Conservation (phyloP, 2,329 filamentous ascomycete species). For the Epichloe typhina region DNA sequence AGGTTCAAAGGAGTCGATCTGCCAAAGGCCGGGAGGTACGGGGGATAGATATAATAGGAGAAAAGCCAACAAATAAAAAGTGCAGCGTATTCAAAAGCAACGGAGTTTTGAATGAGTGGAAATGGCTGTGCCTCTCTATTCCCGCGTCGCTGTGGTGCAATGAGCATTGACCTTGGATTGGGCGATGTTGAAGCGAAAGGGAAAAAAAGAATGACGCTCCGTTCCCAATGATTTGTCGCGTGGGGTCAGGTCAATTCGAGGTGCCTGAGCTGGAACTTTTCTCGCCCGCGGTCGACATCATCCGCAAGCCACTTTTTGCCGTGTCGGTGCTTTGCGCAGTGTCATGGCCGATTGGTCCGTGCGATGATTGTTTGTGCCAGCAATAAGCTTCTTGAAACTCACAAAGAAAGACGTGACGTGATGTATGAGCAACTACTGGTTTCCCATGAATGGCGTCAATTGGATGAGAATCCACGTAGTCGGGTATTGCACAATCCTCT, state of each 20-base stretch:
- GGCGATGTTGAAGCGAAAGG: neutral
- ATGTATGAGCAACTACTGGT: no score
- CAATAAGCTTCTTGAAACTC: no score
- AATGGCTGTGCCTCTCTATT: slow-evolving; percentile 1
- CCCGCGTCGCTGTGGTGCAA: neutral
- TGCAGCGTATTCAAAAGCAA: neutral
- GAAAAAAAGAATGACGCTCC: neutral
- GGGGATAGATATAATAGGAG: neutral
- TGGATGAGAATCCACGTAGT: no score
- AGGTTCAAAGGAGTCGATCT: neutral
- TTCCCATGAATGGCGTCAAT: no score
- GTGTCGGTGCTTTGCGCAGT: no score
- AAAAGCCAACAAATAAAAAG: neutral
- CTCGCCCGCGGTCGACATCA: slow-evolving; percentile 1
- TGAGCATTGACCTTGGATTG: neutral
- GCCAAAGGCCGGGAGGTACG: neutral
- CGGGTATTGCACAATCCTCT: no score
- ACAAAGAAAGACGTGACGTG: no score
- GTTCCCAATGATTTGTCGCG: neutral
- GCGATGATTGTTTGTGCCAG: neutral
- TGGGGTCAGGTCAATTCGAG: neutral
- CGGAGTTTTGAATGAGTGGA: neutral
- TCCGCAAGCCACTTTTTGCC: slow-evolving; percentile 1
- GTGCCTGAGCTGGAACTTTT: neutral
- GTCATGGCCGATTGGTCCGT: neutral